A percentile compares a stretch with the other conserved stretches of the same genome.
phyloP scores from a whole-genome alignment of 768 basidiomycete species.

The Tricholoma sp. region DNA sequence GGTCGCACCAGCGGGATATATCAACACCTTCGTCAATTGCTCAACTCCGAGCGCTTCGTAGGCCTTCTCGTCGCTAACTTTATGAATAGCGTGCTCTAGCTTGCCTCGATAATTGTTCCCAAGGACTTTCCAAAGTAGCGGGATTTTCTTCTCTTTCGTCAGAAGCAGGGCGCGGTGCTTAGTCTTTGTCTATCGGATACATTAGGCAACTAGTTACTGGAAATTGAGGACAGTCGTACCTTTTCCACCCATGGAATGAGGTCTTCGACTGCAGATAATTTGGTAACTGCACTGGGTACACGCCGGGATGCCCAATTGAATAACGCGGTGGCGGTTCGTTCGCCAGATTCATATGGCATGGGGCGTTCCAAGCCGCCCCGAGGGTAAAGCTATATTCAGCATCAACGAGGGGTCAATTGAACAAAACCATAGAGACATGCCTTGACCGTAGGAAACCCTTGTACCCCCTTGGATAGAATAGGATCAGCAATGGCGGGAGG shows the following conservation, averaged over 20 bases:
- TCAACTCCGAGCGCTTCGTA: constrained; percentile 57
- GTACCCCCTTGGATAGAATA: constrained; percentile 44
- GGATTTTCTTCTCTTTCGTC: constrained; percentile 72
- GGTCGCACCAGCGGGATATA: constrained; percentile 60
- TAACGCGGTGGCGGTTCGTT: constrained; percentile 68
- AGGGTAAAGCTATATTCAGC: constrained; percentile 60
- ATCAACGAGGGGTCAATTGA: background rate
- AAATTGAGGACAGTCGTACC: constrained; percentile 31
- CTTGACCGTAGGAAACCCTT: constrained; percentile 95
- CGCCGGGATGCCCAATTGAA: constrained; percentile 72
- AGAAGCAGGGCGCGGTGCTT: constrained; percentile 60
- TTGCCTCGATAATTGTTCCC: constrained; percentile 65
- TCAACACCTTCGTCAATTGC: constrained; percentile 61
- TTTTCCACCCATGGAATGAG: constrained; percentile 64
- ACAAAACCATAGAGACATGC: constrained; percentile 24
- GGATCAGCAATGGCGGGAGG: background rate
- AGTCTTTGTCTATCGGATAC: constrained; percentile 17
- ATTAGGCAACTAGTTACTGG: background rate
- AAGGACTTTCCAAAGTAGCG: constrained; percentile 77
- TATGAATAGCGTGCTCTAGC: constrained; percentile 58
- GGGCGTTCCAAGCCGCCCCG: constrained; percentile 60
- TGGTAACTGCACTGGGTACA: constrained; percentile 67
- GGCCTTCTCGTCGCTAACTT: constrained; percentile 60
- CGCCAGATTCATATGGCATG: constrained; percentile 59
- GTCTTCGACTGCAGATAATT: constrained; percentile 50